Evolutionary conservation across 177 flowering plant genomes (phyloP).

Genomic region (Vitis hybrid): DNA sequence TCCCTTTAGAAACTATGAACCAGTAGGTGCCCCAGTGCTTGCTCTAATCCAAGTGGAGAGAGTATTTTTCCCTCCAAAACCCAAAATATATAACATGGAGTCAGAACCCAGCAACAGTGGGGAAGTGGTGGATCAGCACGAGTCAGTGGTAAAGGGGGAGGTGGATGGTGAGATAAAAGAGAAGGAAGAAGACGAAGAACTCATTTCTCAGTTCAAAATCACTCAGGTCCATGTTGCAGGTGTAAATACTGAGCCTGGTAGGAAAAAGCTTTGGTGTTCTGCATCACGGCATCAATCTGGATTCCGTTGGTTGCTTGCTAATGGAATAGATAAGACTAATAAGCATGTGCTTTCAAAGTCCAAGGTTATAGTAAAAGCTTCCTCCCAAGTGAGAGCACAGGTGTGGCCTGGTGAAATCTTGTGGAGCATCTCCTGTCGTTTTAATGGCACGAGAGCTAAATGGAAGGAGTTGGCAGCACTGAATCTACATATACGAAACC

Average conservation of each 20-base stretch:
- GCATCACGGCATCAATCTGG: constrained; percentile 67
- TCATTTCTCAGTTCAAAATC: constrained; percentile 31
- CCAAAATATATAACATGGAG: background rate
- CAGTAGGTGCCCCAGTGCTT: constrained; percentile 51
- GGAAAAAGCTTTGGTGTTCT: constrained; percentile 54
- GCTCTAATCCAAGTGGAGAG: constrained; percentile 43
- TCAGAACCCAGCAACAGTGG: background rate
- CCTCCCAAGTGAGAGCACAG: constrained; percentile 30
- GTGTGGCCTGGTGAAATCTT: constrained; percentile 51
- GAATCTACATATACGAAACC: constrained; percentile 58
- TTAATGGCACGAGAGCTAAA: constrained; percentile 43
- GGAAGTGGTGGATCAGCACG: constrained; percentile 4
- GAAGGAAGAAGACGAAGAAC: constrained; percentile 6
- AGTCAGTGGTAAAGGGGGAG: constrained; percentile 10
- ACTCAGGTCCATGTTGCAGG: constrained; percentile 43
- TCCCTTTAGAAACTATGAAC: constrained; percentile 47
- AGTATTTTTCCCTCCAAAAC: constrained; percentile 13
- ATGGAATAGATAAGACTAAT: constrained; percentile 64
- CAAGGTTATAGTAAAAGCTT: constrained; percentile 36
- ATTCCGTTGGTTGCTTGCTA: constrained; percentile 77
- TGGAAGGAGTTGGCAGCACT: constrained; percentile 48
- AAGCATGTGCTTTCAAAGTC: constrained; percentile 55
- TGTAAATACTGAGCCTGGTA: constrained; percentile 22
- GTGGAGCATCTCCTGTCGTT: constrained; percentile 77
- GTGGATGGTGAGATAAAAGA: background rate